Percentiles rank a stretch among this genome's conserved stretches.
Evolutionary conservation across 1,139 yeast genomes (phyloP).

Genomic region (Sugiyamaella pinicola): DNA sequence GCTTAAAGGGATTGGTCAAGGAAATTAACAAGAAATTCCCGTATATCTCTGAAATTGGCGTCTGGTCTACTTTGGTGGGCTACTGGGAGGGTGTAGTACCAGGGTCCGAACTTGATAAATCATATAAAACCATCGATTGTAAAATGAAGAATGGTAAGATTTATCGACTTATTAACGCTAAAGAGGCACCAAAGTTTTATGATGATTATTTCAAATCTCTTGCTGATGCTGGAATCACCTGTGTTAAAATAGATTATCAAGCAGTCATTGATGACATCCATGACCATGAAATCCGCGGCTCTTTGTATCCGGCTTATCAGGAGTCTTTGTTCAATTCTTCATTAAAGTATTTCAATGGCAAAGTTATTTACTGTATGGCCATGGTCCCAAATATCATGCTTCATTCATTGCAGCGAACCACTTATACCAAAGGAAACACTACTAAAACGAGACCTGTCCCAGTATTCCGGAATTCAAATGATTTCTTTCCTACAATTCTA

Average conservation of each 20-base stretch:
- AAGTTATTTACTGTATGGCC: conserved; percentile 40
- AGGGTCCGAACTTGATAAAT: conserved; percentile 30
- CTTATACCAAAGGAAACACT: neutral
- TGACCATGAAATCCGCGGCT: conserved; percentile 28
- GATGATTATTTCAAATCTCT: conserved; percentile 37
- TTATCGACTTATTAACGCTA: conserved; percentile 18
- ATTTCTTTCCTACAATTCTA: conserved; percentile 35
- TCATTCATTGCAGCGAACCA: conserved; percentile 24
- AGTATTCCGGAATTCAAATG: conserved; percentile 39
- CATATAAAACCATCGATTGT: conserved; percentile 28
- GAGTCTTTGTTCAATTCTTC: conserved; percentile 34
- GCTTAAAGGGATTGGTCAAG: conserved; percentile 35
- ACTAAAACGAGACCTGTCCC: conserved; percentile 23
- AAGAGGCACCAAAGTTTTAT: conserved; percentile 33
- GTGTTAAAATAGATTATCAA: conserved; percentile 41
- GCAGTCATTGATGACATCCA: conserved; percentile 35
- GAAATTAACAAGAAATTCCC: conserved; percentile 34
- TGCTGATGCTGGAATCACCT: conserved; percentile 33
- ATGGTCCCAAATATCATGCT: conserved; percentile 37
- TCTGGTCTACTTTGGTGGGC: conserved; percentile 41
- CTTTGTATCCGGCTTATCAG: conserved; percentile 33
- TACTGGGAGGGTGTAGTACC: conserved; percentile 41
- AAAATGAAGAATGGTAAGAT: conserved; percentile 9
- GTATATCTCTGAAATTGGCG: conserved; percentile 38
- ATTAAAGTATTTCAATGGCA: conserved; percentile 33